These are phyloP conservation scores for Fusarium setosum DNA, from an alignment of 2,329 filamentous ascomycete genomes.

Conservation along the genomic window DNA sequence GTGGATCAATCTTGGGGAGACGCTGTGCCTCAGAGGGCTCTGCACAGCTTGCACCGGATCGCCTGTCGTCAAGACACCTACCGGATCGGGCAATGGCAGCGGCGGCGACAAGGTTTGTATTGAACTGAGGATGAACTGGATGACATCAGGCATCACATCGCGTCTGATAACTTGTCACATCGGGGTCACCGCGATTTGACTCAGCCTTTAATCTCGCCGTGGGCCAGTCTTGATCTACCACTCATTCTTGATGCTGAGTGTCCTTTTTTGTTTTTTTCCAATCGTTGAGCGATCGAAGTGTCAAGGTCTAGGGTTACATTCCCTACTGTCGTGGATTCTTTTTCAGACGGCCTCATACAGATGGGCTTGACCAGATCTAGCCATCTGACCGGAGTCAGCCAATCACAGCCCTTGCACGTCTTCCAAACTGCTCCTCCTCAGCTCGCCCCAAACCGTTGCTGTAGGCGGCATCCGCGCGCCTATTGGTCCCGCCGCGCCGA, in stretches of 20 bases:
- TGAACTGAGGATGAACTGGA: background rate
- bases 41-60: too few relatives aligned
- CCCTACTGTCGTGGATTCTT: slow-evolving; percentile 16
- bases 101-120: background rate
- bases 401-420: slow-evolving; percentile 12
- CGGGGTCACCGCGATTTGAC: slow-evolving; percentile 34
- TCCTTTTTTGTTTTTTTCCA: slow-evolving; percentile 2
- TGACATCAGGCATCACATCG: slow-evolving; percentile 15
- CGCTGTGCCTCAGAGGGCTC: background rate
- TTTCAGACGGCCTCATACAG: slow-evolving; percentile 38
- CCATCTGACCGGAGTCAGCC: slow-evolving; percentile 7
- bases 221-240: background rate
- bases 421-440: slow-evolving; percentile 30
- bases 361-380: slow-evolving; percentile 36
- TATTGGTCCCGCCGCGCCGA: slow-evolving; percentile 41
- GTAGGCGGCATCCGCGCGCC: slow-evolving; percentile 40
- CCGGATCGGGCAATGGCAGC: background rate
- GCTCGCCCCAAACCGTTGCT: slow-evolving; percentile 41
- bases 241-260: slow-evolving; percentile 1
- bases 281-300: background rate
- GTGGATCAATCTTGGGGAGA: background rate
- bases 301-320: slow-evolving; percentile 29
- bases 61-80: background rate
- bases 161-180: slow-evolving; percentile 13
- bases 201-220: slow-evolving; percentile 21